These are phyloP conservation scores for Penicillium sp. DNA, from an alignment of 2,329 filamentous ascomycete species.

Conservation along the genomic window DNA sequence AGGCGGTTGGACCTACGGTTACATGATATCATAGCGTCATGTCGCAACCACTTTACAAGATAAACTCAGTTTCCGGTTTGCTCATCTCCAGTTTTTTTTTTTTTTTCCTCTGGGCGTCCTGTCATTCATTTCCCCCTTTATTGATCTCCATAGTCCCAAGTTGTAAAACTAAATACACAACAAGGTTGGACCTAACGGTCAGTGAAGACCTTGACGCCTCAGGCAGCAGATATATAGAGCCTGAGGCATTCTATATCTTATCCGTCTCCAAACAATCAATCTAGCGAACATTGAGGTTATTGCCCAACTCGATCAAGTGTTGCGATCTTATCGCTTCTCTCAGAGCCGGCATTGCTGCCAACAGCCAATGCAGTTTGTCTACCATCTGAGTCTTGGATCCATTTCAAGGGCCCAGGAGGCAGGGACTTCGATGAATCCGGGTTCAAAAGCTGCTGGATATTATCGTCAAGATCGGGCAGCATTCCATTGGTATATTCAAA, in stretches of 20 bases:
- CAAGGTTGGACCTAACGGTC: neutral
- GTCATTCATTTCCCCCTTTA: neutral
- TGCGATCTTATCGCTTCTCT: slow-evolving; percentile 8
- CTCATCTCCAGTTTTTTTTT: neutral
- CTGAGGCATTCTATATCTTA: neutral
- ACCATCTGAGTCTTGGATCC: slow-evolving; percentile 13
- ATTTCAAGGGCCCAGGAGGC: slow-evolving; percentile 22
- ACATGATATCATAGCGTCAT: neutral
- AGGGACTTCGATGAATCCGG: neutral
- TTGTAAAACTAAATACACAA: neutral
- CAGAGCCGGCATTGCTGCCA: slow-evolving; percentile 12
- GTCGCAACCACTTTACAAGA: neutral
- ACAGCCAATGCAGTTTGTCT: slow-evolving; percentile 16
- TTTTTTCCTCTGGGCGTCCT: neutral
- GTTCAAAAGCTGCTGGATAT: slow-evolving; percentile 8
- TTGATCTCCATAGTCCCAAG: neutral
- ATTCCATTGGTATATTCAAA: slow-evolving; percentile 22
- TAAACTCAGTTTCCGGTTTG: neutral
- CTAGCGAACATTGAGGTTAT: neutral
- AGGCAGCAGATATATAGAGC: too few species aligned
- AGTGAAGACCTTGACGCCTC: too few species aligned
- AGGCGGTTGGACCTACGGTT: neutral
- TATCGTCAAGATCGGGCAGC: slow-evolving; percentile 17
- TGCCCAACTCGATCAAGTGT: neutral
- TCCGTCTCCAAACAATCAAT: neutral